Base-by-base conservation (phyloP, 306 rosid genomes). In the Rosa lucieae region DNA sequence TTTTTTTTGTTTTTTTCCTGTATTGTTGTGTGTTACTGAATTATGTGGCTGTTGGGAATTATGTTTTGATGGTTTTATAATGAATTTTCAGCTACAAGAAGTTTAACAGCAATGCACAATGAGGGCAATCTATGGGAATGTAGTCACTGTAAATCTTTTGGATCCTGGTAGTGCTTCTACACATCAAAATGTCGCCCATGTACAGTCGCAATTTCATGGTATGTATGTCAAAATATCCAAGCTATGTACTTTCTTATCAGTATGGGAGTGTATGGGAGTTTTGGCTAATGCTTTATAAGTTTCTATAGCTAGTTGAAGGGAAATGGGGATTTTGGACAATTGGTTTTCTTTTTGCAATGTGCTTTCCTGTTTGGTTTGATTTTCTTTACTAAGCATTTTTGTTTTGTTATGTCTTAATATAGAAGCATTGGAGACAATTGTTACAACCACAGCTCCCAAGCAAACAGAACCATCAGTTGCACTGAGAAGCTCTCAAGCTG, bases 91-190 rank as follows among this genome's bases (percentile, higher is more conserved):
- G 98, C 89, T 84, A 26, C 55, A 91, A 90, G 90, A 94, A 86
- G 96, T 69, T 82, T 79, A 75, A 85, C 55, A 91, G 80, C 79
- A 90, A 87, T 92, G 91, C 92, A 82, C 97, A 92, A 89, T 96
- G 97, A 70, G 97, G 91, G 82, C 98, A 92, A 81, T 79, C 93
- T 58, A 84, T 89, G 87, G 82, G 72, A 86, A 79, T 85, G 79
- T 84, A n/a, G 73, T 90, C 74, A 69, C 77, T 63, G 90, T 79
- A 76, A 85, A 84, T 87, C 78, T 91, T 69, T 42, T 88, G 17
- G 98, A 90, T 80, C 81, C 85, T 6, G 82, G 82, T 79, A 85
- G 49, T 71, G 85, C 85, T 82, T 58, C 91, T 71, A 79, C 85
- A 79, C 85, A 39, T 84, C 78, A 14, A 56, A 94, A 95, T 84